A percentile compares a stretch with the other conserved stretches of the same genome.
Conservation (phyloP, 192 early-diverging fungal species). For the Podila minutissima region DNA sequence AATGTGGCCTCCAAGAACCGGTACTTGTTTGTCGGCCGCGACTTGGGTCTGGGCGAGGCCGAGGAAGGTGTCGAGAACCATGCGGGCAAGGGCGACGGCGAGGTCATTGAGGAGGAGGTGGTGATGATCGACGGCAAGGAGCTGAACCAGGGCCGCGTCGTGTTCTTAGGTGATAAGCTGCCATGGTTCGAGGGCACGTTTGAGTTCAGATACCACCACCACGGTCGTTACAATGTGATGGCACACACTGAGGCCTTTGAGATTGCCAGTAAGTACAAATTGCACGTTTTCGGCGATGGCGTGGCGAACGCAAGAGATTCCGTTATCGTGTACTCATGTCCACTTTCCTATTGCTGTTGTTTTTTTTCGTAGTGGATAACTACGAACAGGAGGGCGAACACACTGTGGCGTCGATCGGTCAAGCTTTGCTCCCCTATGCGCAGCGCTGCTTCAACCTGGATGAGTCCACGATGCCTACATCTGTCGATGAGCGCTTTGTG, state of each 20-base stretch:
- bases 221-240: slow-evolving; percentile 87
- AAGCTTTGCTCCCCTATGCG: slow-evolving; percentile 51
- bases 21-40: slow-evolving; percentile 72
- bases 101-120: slow-evolving; percentile 38
- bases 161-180: slow-evolving; percentile 73
- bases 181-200: slow-evolving; percentile 91
- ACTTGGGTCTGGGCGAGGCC: slow-evolving; percentile 59
- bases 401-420: slow-evolving; percentile 45
- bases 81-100: slow-evolving; percentile 52
- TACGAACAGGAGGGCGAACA: slow-evolving; percentile 9
- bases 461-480: slow-evolving; percentile 54
- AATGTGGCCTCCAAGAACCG: slow-evolving; percentile 76
- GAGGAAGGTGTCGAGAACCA: slow-evolving; percentile 64
- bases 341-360: background rate
- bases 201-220: slow-evolving; percentile 93
- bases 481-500: slow-evolving; percentile 61
- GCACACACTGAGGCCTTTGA: slow-evolving; percentile 81
- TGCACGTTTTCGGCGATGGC: background rate
- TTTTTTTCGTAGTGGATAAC: slow-evolving; percentile 24
- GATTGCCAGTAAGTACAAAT: slow-evolving; percentile 62
- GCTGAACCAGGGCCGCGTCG: slow-evolving; percentile 47
- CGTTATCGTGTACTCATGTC: background rate
- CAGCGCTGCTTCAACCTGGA: slow-evolving; percentile 59
- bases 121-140: slow-evolving; percentile 36
- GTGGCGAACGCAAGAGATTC: background rate